A percentile compares a stretch with the other conserved stretches of the same genome.
Evolutionary conservation across 2,329 filamentous ascomycete species (phyloP).

Genomic region (Ophiobolus disseminans): DNA sequence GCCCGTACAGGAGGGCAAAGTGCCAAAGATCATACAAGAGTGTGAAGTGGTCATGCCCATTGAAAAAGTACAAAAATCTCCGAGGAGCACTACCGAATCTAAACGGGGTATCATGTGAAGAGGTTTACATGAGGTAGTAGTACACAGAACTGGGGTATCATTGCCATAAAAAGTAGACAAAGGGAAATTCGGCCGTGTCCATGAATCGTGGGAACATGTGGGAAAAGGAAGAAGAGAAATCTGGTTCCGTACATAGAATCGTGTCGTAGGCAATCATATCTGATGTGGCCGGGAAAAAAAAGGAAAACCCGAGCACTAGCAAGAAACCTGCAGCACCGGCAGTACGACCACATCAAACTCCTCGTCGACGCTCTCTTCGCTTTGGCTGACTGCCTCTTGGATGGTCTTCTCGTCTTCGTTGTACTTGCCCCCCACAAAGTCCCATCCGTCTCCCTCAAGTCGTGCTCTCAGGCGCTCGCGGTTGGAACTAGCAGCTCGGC

Average conservation of each 20-base stretch:
- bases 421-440: constrained; percentile 40
- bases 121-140: constrained; percentile 15
- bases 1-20: no score
- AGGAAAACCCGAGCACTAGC: no score
- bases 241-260: no score
- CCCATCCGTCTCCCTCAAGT: constrained; percentile 45
- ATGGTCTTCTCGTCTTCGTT: constrained; percentile 27
- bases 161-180: constrained; percentile 1
- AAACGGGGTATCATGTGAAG: neutral
- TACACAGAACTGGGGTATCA: constrained; percentile 23
- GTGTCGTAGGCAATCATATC: no score
- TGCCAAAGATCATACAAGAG: no score
- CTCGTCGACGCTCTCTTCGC: constrained; percentile 41
- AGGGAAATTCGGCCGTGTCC: neutral
- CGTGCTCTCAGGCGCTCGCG: constrained; percentile 35
- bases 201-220: neutral
- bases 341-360: constrained; percentile 46
- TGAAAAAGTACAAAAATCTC: neutral
- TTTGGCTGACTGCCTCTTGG: constrained; percentile 20
- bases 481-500: constrained; percentile 38
- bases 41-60: no score
- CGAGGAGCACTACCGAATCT: neutral
- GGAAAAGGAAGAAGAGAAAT: neutral
- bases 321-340: constrained; percentile 17
- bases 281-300: no score